phyloP scores from a whole-genome alignment of 331 rosid species.

The Dryas integrifolia region DNA sequence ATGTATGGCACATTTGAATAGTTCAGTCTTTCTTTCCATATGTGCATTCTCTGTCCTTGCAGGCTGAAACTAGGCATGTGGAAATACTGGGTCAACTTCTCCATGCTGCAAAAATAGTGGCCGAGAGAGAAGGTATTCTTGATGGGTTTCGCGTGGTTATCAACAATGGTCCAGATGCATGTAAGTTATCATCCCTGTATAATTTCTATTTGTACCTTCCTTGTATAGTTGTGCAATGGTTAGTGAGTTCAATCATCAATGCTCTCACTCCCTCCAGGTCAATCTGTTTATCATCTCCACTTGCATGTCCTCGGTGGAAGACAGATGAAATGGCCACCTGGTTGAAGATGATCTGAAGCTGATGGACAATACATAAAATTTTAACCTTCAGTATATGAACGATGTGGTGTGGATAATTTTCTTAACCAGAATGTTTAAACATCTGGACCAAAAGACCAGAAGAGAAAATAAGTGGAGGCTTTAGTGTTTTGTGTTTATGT shows the following conservation, averaged over 20 bases:
- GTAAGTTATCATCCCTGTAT: constrained; percentile 44
- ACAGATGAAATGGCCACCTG: constrained; percentile 82
- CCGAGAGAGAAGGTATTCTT: constrained; percentile 68
- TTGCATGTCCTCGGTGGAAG: constrained; percentile 90
- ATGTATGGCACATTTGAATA: not conserved
- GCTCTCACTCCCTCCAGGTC: constrained; percentile 47
- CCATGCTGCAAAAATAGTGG: constrained; percentile 71
- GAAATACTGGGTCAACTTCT: constrained; percentile 79
- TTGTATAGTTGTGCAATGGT: not conserved
- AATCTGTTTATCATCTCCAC: constrained; percentile 89
- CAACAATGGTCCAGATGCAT: constrained; percentile 69
- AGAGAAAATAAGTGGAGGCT: not conserved
- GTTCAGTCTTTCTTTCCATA: not conserved
- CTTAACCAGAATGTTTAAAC: too few species aligned
- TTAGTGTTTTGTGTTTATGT: not conserved
- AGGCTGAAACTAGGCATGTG: constrained; percentile 71
- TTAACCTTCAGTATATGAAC: not conserved
- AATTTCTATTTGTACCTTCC: not conserved
- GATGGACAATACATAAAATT: not conserved
- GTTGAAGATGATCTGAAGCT: constrained; percentile 42
- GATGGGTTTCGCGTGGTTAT: constrained; percentile 87
- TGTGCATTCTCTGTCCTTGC: constrained; percentile 15
- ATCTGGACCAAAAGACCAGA: not conserved
- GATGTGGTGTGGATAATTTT: not conserved
- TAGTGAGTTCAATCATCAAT: not conserved